Percentiles rank a stretch among this genome's conserved stretches.
These are phyloP conservation scores for Pyrenochaeta sp. DNA, from an alignment of 2,329 filamentous ascomycete species.

Conservation along the genomic window DNA sequence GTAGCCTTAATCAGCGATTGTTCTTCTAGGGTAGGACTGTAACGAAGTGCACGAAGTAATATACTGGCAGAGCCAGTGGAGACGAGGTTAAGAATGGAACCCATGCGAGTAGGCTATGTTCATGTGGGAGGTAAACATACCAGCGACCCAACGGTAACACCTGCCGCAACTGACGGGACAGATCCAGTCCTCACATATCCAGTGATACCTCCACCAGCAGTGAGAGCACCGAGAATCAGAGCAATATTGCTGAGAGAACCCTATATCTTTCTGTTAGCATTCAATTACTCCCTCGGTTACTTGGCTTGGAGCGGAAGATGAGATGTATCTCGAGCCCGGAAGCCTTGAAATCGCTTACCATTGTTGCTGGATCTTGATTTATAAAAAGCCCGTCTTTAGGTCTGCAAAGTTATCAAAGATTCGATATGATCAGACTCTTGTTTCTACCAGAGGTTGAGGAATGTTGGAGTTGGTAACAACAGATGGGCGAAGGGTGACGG, in stretches of 20 bases:
- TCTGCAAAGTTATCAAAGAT: neutral
- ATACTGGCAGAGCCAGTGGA: too few relatives aligned
- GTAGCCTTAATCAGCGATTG: conserved; percentile 3
- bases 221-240: conserved; percentile 80
- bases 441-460: neutral
- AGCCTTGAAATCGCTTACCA: conserved; percentile 7
- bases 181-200: conserved; percentile 88
- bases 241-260: conserved; percentile 67
- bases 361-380: neutral
- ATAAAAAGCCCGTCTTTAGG: too few relatives aligned
- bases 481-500: conserved; percentile 7
- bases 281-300: neutral
- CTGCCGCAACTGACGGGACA: conserved; percentile 84
- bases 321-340: too few relatives aligned
- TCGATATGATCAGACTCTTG: neutral
- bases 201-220: conserved; percentile 84
- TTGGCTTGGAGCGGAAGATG: neutral
- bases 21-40: neutral
- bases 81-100: too few relatives aligned
- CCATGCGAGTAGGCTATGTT: neutral
- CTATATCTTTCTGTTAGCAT: conserved; percentile 13
- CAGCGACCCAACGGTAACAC: conserved; percentile 79
- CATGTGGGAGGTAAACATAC: conserved; percentile 45
- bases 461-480: neutral
- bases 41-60: neutral